These are phyloP conservation scores for Mrakia gelida DNA, from an alignment of 768 basidiomycete species.

Conservation along the genomic window DNA sequence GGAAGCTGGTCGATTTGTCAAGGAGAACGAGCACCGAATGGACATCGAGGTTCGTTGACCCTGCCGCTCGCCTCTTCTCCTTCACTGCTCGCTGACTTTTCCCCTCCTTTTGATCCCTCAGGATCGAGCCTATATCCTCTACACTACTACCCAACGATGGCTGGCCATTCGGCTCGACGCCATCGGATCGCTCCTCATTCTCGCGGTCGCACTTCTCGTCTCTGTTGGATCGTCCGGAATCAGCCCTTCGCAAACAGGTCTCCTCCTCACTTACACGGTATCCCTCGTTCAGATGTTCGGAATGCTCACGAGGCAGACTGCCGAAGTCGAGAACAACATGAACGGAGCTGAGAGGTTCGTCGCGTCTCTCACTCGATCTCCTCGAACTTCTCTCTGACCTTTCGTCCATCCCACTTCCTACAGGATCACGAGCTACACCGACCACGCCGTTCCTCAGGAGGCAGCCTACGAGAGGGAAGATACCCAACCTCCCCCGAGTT, in stretches of 20 bases:
- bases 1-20: conserved; percentile 16
- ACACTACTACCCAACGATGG: conserved; percentile 25
- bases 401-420: too few species aligned
- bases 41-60: conserved; percentile 5
- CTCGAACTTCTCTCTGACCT: too few species aligned
- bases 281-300: conserved; percentile 25
- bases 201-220: conserved; percentile 47
- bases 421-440: conserved; percentile 19
- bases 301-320: conserved; percentile 24
- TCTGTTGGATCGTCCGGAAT: conserved; percentile 50
- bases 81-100: not conserved
- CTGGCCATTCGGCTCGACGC: conserved; percentile 24
- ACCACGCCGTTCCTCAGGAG: conserved; percentile 47
- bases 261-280: conserved; percentile 51
- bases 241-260: conserved; percentile 72
- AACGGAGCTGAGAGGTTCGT: conserved; percentile 11
- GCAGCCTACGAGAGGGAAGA: conserved; percentile 48
- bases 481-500: conserved; percentile 56
- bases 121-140: conserved; percentile 22
- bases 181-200: conserved; percentile 40
- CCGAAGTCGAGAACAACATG: conserved; percentile 24
- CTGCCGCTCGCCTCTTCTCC: not conserved
- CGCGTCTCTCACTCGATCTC: too few species aligned
- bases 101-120: not conserved
- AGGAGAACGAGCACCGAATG: conserved; percentile 27